These are phyloP conservation scores for Boletellus emodensis DNA, from an alignment of 768 basidiomycete genomes.

Conservation along the genomic window DNA sequence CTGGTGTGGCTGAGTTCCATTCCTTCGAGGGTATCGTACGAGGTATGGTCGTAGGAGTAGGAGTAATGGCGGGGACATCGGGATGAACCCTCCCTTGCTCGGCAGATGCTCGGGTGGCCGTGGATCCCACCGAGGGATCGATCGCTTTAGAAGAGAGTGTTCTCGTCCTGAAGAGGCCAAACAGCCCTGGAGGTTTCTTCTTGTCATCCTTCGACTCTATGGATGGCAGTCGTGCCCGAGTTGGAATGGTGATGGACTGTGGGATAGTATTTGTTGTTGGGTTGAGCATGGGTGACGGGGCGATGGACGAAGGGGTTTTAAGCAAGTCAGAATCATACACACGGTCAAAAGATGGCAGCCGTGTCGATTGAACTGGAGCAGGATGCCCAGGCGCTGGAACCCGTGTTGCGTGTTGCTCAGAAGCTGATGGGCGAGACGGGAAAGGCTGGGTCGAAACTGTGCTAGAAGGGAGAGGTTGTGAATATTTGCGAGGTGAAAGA, in stretches of 20 bases:
- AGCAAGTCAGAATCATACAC: constrained; percentile 50
- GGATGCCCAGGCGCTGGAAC: constrained; percentile 31
- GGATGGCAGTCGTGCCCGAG: constrained; percentile 23
- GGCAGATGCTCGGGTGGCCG: constrained; percentile 15
- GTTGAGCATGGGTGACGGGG: constrained; percentile 44
- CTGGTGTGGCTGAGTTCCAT: constrained; percentile 1
- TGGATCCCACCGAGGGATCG: constrained; percentile 22
- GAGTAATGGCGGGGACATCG: constrained; percentile 3
- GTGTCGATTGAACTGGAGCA: constrained; percentile 25
- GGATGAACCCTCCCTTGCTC: constrained; percentile 19
- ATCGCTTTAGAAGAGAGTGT: constrained; percentile 28
- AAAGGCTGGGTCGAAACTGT: constrained; percentile 29
- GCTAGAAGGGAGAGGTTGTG: constrained; percentile 25
- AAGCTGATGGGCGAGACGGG: constrained; percentile 21
- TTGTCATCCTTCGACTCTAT: constrained; percentile 34
- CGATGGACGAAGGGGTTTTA: constrained; percentile 63
- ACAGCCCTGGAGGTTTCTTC: constrained; percentile 28
- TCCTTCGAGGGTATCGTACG: constrained; percentile 17
- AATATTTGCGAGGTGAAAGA: constrained; percentile 27
- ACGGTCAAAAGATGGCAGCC: constrained; percentile 27
- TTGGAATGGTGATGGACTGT: constrained; percentile 13
- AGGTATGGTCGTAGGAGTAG: constrained; percentile 5
- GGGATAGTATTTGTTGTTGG: constrained; percentile 15
- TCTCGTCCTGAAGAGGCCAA: constrained; percentile 30
- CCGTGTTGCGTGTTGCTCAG: constrained; percentile 22